Base-by-base conservation (phyloP, 139 green algal species). In the Chlorella sp. region DNA sequence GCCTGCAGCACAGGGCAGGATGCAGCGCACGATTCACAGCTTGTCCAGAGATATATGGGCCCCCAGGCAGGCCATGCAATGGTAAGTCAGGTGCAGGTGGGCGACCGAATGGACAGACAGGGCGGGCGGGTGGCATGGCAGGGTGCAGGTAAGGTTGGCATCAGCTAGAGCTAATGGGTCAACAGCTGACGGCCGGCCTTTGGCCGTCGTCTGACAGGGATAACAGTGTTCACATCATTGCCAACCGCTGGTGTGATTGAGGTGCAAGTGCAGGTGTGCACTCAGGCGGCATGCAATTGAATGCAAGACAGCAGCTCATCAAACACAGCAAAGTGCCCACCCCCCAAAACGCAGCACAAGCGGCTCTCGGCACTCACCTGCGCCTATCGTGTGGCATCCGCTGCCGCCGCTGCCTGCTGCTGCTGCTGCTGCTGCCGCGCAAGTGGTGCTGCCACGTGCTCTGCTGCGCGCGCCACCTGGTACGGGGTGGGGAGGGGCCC, bases 91-190 rank as follows among this genome's bases (percentile, higher is more conserved):
- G 28, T n/a, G n/a, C n/a, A n/a, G n/a, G n/a, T n/a, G n/a, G 75
- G 17, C 72, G n/a, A 26, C 64, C 60, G 9, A 51, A 51, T 9
- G 9, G 44, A 6, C 44, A 51, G 44, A 9, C 44, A 51, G 9
- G 9, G 44, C 44, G 44, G n/a, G 44, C 80, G 78, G 21, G 41
- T 2, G 25, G 41, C 70, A 81, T 65, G 3, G 62, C n/a, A n/a
- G n/a, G 28, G 21, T 30, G n/a, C 36, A 88, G 26, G 63, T 41
- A n/a, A 18, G 12, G 30, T 30, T 41, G 88, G 91, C 91, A 89
- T 96, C 93, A 94, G 93, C 82, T 96, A 96, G 91, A 96, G 91
- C 91, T 96, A 96, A 95, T 85, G 79, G 72, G 76, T 82, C 76
- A 81, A 88, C 91, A 94, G 20, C 23, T 47, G 26, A 57, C 85